These are phyloP conservation scores for Gentiana straminea DNA, from an alignment of 257 asterid genomes.

Conservation along the genomic window DNA sequence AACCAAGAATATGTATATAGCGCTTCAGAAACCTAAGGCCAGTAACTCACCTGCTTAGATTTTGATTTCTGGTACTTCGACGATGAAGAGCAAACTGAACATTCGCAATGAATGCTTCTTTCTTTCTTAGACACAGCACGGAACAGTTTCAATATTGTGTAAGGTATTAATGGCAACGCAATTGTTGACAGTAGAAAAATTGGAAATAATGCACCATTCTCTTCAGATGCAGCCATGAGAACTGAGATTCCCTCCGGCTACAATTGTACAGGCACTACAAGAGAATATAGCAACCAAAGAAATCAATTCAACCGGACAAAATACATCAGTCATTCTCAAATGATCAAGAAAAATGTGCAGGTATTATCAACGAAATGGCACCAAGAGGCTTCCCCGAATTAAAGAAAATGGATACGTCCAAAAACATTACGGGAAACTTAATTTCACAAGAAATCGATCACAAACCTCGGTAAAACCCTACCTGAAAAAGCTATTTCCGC, in stretches of 20 bases:
- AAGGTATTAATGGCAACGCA: slow-evolving; percentile 84
- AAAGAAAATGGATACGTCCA: too few relatives aligned
- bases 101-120: slow-evolving; percentile 60
- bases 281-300: not conserved
- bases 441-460: too few relatives aligned
- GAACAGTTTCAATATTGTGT: slow-evolving; percentile 57
- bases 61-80: slow-evolving; percentile 67
- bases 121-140: slow-evolving; percentile 60
- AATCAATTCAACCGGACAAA: not conserved
- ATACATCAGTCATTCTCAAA: too few relatives aligned
- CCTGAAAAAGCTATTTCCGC: not conserved
- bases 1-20: slow-evolving; percentile 5
- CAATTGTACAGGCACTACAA: not conserved
- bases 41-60: slow-evolving; percentile 35
- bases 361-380: too few relatives aligned
- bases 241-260: slow-evolving; percentile 26
- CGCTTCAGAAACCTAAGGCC: not conserved
- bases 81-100: slow-evolving; percentile 68
- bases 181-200: slow-evolving; percentile 71
- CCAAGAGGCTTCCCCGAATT: too few relatives aligned
- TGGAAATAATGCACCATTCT: slow-evolving; percentile 73
- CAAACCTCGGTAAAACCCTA: too few relatives aligned
- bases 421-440: too few relatives aligned
- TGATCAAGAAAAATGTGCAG: too few relatives aligned
- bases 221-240: slow-evolving; percentile 74